phyloP scores from a whole-genome alignment of 805 yeast species.

The Pichia eremophila region DNA sequence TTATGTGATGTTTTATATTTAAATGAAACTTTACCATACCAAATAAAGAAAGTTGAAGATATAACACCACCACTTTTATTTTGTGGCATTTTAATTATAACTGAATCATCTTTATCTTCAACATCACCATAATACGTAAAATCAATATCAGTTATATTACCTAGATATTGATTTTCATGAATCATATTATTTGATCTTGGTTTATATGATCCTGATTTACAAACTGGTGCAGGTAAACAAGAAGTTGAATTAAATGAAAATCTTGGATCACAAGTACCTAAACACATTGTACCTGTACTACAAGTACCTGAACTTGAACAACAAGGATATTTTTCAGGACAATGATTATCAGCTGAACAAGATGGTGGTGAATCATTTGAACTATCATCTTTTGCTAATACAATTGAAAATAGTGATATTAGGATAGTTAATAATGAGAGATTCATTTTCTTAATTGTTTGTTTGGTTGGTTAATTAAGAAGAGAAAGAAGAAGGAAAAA shows the following conservation, averaged over 20 bases:
- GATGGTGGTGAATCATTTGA: conserved; percentile 11
- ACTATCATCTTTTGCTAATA: background rate
- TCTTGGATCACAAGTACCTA: conserved; percentile 82
- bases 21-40: conserved; percentile 80
- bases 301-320: conserved; percentile 64
- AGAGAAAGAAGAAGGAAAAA: too few species aligned
- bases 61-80: conserved; percentile 68
- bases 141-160: conserved; percentile 56
- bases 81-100: conserved; percentile 72
- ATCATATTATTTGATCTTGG: conserved; percentile 30
- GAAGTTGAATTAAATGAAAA: conserved; percentile 55
- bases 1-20: conserved; percentile 64
- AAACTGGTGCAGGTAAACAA: conserved; percentile 82
- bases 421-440: background rate
- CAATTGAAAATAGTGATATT: background rate
- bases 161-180: conserved; percentile 32
- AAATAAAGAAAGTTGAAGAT: conserved; percentile 67
- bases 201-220: conserved; percentile 37
- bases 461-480: too few species aligned
- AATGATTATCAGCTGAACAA: conserved; percentile 46
- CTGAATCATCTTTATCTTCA: conserved; percentile 43
- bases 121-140: conserved; percentile 66
- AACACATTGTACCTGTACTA: conserved; percentile 42
- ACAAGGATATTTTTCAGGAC: conserved; percentile 81
- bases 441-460: background rate